Evolutionary conservation across 2,329 filamentous ascomycete species (phyloP).

Genomic region (Monilinia polystroma): DNA sequence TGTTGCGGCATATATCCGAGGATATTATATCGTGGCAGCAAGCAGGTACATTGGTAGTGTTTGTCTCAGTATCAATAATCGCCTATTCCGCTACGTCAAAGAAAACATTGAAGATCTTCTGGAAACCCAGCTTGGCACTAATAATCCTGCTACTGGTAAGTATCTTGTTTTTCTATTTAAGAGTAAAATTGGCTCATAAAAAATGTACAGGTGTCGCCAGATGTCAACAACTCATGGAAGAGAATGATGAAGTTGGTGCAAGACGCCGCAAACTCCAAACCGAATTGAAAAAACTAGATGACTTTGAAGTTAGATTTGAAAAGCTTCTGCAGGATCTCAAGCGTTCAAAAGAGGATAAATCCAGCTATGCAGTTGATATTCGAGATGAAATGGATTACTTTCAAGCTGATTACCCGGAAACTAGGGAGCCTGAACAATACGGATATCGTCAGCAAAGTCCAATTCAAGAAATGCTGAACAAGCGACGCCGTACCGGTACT

Average conservation of each 20-base stretch:
- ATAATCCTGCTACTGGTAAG: conserved; percentile 25
- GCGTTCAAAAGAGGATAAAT: not conserved
- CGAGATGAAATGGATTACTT: not conserved
- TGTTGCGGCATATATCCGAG: conserved; percentile 62
- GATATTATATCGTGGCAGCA: conserved; percentile 68
- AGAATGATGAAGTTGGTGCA: not conserved
- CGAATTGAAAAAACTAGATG: not conserved
- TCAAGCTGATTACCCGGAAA: not conserved
- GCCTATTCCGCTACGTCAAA: conserved; percentile 23
- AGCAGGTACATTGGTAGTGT: conserved; percentile 59
- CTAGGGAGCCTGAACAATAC: not conserved
- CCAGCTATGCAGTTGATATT: too few relatives aligned
- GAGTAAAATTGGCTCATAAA: not conserved
- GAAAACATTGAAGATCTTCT: conserved; percentile 24
- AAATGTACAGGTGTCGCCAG: not conserved
- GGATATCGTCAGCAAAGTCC: not conserved
- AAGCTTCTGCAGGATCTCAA: not conserved
- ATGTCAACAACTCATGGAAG: conserved; percentile 1
- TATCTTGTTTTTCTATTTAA: not conserved
- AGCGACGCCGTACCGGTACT: not conserved
- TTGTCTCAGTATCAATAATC: conserved; percentile 28
- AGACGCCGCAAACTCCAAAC: not conserved
- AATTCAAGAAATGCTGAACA: not conserved
- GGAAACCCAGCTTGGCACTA: conserved; percentile 25
- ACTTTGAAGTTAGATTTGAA: not conserved